Base-by-base conservation (phyloP, 345 rosid genomes). In the Corchorus olitorius region DNA sequence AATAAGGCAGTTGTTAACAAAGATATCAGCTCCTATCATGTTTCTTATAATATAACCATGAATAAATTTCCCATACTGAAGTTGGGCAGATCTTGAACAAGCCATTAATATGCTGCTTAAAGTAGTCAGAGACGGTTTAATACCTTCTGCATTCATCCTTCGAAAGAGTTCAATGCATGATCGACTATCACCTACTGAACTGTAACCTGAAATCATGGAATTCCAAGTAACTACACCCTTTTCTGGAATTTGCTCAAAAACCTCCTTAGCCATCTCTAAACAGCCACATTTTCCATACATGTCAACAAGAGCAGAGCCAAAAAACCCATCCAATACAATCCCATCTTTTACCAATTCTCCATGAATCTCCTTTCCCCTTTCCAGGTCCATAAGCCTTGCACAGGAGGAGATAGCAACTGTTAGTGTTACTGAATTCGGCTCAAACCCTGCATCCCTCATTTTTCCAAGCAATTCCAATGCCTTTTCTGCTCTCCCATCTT, bases 271-370 rank as follows among this genome's bases (percentile, higher is more conserved):
- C 81, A 76, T 84, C 81, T 86, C 91, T 77, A 91, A 66, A 74
- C 84, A 83, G 63, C 85, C 88, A 73, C 93, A 93, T 80, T 84
- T 89, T 52, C 88, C 92, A 72, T 91, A 87, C 93, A 93, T 82
- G 67, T 88, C 94, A 20, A 91, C 88, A n/a, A 93, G 92, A 19
- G 93, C 93, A 72, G 98, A 84, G 75, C 81, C 75, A 33, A 91
- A 83, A 78, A 80, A 89, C 80, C 82, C 79, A 79, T 89, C 97
- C 39, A 73, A 74, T 52, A 67, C 76, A 53, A 84, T 46, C 81
- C 88, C 77, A 3, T 73, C 79, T 76, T 41, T 70, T 60, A 81
- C 69, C 64, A 80, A 77, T 4, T 90, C 88, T 41, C 69, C 64
- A 58, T 87, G 93, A 58, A 93, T 83, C 84, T 79, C 86, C 79